phyloP scores from a whole-genome alignment of 257 asterid genomes.

The Paraleonurus japonicus region DNA sequence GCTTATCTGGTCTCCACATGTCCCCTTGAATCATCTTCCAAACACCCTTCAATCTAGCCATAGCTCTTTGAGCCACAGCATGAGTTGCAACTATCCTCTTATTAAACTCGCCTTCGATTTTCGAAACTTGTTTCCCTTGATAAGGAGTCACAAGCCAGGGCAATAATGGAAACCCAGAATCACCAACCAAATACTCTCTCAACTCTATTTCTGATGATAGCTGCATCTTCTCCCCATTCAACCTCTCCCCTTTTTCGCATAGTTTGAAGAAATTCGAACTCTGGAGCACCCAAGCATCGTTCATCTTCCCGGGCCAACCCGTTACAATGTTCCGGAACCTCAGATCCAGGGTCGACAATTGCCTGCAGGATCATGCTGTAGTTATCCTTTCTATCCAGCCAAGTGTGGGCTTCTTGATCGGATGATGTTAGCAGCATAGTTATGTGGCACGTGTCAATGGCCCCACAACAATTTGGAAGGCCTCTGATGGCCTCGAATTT shows the following conservation, averaged over 20 bases:
- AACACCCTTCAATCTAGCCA: constrained; percentile 64
- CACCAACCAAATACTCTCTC: constrained; percentile 71
- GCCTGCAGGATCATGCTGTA: constrained; percentile 92
- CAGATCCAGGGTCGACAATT: constrained; percentile 67
- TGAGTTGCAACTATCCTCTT: constrained; percentile 51
- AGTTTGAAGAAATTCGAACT: constrained; percentile 50
- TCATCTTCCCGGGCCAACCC: constrained; percentile 88
- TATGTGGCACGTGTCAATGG: constrained; percentile 70
- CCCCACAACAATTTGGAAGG: constrained; percentile 90
- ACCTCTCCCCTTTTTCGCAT: constrained; percentile 56
- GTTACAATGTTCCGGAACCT: constrained; percentile 65
- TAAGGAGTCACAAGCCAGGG: constrained; percentile 94
- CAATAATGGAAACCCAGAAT: constrained; percentile 60
- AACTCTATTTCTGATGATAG: constrained; percentile 42
- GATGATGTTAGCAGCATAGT: constrained; percentile 70
- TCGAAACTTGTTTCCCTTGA: constrained; percentile 49
- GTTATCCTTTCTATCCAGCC: constrained; percentile 58
- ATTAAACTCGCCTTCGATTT: constrained; percentile 53
- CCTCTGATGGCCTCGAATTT: constrained; percentile 67
- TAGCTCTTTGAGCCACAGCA: constrained; percentile 56
- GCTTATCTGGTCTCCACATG: constrained; percentile 95
- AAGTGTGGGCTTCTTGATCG: constrained; percentile 55
- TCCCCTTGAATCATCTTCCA: constrained; percentile 87
- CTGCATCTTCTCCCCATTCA: constrained; percentile 41
- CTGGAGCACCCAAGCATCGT: constrained; percentile 50